A percentile compares a stretch with the other conserved stretches of the same genome.
Evolutionary conservation across 164 flowering plant species (phyloP).

Genomic region (Vitis labrusca): DNA sequence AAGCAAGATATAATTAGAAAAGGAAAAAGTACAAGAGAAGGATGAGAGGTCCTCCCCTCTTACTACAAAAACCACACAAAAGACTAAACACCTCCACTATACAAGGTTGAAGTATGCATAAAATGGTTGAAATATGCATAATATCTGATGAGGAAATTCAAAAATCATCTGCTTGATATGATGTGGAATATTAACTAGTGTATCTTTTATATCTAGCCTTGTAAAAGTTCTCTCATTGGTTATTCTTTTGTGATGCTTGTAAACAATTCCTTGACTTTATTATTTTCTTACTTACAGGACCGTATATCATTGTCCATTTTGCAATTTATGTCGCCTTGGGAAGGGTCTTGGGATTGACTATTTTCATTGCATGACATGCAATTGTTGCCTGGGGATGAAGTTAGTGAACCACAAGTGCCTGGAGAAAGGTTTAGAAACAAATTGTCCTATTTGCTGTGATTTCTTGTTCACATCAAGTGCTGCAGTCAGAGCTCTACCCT

Average conservation of each 20-base stretch:
- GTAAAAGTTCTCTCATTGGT: neutral
- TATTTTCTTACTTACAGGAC: slow-evolving; percentile 41
- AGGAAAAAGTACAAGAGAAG: no score
- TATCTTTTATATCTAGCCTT: neutral
- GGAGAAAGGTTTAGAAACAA: slow-evolving; percentile 91
- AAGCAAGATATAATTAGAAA: no score
- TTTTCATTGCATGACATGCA: slow-evolving; percentile 98
- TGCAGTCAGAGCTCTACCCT: slow-evolving; percentile 86
- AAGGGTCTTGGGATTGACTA: slow-evolving; percentile 86
- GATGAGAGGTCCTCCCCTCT: no score
- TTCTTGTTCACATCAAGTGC: slow-evolving; percentile 90
- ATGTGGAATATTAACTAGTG: neutral
- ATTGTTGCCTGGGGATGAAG: slow-evolving; percentile 83
- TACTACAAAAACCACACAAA: no score
- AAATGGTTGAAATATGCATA: no score
- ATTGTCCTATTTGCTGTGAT: slow-evolving; percentile 98
- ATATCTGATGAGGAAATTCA: neutral
- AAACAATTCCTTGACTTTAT: neutral
- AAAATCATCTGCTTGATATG: neutral
- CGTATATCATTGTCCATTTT: slow-evolving; percentile 95
- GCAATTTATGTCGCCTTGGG: slow-evolving; percentile 97
- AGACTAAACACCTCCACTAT: no score
- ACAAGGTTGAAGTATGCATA: no score
- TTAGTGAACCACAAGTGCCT: slow-evolving; percentile 80
- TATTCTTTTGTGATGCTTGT: neutral